These are phyloP conservation scores for Luzula sylvatica DNA, from an alignment of 176 grass and related monocot species.

Conservation along the genomic window DNA sequence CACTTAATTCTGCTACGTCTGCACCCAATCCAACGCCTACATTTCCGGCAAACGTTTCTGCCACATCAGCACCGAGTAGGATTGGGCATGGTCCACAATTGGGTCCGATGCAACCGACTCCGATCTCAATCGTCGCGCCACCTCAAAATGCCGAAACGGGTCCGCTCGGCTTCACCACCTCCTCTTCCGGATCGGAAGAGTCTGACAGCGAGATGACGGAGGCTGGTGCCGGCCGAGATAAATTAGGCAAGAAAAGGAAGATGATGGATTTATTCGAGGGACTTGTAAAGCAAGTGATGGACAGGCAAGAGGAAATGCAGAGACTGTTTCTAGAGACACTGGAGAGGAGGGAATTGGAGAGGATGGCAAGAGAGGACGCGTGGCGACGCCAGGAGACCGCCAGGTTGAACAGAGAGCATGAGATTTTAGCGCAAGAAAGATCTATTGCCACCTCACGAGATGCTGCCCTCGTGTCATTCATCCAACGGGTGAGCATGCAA, in stretches of 20 bases:
- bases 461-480: slow-evolving; percentile 63
- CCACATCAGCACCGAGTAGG: not conserved
- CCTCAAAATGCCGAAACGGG: slow-evolving; percentile 19
- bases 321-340: slow-evolving; percentile 55
- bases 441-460: slow-evolving; percentile 58
- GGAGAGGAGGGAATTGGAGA: slow-evolving; percentile 53
- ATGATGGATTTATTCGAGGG: slow-evolving; percentile 68
- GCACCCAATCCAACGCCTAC: not conserved
- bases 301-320: slow-evolving; percentile 78
- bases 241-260: slow-evolving; percentile 11
- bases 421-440: slow-evolving; percentile 54
- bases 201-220: slow-evolving; percentile 54
- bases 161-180: slow-evolving; percentile 45
- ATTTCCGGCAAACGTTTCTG: not conserved
- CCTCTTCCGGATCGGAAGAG: slow-evolving; percentile 38
- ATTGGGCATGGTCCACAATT: slow-evolving; percentile 2
- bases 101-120: slow-evolving; percentile 13
- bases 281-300: slow-evolving; percentile 53
- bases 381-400: slow-evolving; percentile 68
- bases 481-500: slow-evolving; percentile 57
- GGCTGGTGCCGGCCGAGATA: slow-evolving; percentile 37
- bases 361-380: slow-evolving; percentile 65
- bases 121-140: slow-evolving; percentile 21
- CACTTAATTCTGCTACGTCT: slow-evolving; percentile 33
- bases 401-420: slow-evolving; percentile 50